Evolutionary conservation across 331 rosid genomes (phyloP).

Genomic region (Cydonia oblonga): DNA sequence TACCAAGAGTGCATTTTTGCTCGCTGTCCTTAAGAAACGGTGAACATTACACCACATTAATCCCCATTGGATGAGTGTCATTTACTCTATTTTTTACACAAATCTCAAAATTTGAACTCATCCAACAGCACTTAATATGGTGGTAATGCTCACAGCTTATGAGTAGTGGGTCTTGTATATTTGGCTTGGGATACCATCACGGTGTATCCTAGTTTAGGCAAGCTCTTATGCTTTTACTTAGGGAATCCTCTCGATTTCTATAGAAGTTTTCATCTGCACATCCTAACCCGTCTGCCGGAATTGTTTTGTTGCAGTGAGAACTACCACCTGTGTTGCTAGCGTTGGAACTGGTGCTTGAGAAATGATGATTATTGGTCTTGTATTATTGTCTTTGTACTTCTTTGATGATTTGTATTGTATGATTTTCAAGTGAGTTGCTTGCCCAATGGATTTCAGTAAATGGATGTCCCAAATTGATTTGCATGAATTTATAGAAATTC

Average conservation of each 20-base stretch:
- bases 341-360: conserved; percentile 54
- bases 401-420: conserved; percentile 23
- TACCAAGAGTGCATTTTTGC: neutral
- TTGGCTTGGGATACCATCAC: neutral
- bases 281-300: conserved; percentile 8
- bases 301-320: conserved; percentile 49
- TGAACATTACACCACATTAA: neutral
- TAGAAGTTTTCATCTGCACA: conserved; percentile 27
- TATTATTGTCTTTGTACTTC: conserved; percentile 29
- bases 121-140: neutral
- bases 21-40: neutral
- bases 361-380: conserved; percentile 34
- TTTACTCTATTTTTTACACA: neutral
- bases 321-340: conserved; percentile 26
- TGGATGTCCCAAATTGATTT: conserved; percentile 47
- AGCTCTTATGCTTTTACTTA: neutral
- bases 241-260: conserved; percentile 23
- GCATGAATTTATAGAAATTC: conserved; percentile 30
- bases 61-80: neutral
- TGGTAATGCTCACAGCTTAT: neutral
- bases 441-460: conserved; percentile 29
- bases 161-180: no score
- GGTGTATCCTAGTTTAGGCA: neutral
- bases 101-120: neutral
- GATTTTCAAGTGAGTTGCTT: conserved; percentile 41